A percentile compares a stretch with the other conserved stretches of the same genome.
Evolutionary conservation across 441 rosid genomes (phyloP).

Genomic region (Eutrema salsugineum): DNA sequence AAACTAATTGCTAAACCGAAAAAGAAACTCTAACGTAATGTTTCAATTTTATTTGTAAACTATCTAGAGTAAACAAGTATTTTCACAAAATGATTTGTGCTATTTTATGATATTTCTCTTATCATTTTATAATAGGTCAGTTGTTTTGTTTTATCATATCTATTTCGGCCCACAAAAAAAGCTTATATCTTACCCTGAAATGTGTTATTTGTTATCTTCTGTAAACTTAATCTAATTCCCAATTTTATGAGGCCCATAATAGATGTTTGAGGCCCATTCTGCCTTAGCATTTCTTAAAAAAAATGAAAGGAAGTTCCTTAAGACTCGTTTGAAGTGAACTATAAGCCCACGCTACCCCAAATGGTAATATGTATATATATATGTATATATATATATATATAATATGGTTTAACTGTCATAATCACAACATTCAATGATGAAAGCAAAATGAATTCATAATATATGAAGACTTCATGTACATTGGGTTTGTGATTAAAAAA

Average conservation of each 20-base stretch:
- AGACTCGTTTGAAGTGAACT: background rate
- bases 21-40: no score
- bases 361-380: background rate
- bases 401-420: background rate
- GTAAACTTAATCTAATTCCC: no score
- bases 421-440: background rate
- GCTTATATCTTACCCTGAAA: background rate
- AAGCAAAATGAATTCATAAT: background rate
- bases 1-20: no score
- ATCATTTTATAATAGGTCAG: no score
- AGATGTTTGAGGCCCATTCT: background rate
- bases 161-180: background rate
- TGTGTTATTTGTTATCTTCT: conserved; percentile 4
- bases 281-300: background rate
- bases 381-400: no score
- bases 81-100: no score
- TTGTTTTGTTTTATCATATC: no score
- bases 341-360: conserved; percentile 4
- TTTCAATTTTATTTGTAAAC: no score
- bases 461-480: no score
- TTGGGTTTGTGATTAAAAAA: background rate
- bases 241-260: background rate
- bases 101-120: no score
- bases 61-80: no score
- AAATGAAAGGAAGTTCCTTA: background rate